phyloP scores from a whole-genome alignment of 768 basidiomycete genomes.

The Wakefieldia striispora region DNA sequence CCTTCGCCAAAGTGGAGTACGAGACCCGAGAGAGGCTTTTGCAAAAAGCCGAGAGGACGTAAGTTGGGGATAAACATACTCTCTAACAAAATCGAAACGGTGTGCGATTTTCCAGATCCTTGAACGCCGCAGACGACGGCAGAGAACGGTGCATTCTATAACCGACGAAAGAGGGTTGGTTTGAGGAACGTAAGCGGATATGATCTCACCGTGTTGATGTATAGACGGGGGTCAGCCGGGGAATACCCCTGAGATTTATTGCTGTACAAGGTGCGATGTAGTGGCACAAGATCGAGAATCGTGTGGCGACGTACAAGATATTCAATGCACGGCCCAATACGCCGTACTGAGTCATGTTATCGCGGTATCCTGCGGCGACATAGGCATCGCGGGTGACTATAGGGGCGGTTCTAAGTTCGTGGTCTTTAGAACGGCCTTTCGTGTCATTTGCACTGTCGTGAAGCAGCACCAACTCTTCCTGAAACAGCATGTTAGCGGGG shows the following conservation, averaged over 20 bases:
- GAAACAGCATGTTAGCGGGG: neutral
- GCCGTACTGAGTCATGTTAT: slow-evolving; percentile 55
- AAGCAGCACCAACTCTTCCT: slow-evolving; percentile 35
- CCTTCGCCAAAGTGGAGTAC: slow-evolving; percentile 73
- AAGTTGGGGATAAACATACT: slow-evolving; percentile 62
- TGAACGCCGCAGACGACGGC: slow-evolving; percentile 76
- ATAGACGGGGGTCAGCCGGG: slow-evolving; percentile 51
- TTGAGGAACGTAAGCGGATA: neutral
- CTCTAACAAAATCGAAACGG: slow-evolving; percentile 65
- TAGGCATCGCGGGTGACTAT: slow-evolving; percentile 53
- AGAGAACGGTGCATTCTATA: slow-evolving; percentile 70
- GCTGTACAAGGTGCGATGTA: slow-evolving; percentile 19
- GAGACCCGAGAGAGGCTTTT: slow-evolving; percentile 57
- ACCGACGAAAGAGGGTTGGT: neutral
- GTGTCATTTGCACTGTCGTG: slow-evolving; percentile 21
- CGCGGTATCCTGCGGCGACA: slow-evolving; percentile 30
- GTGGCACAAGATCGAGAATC: neutral
- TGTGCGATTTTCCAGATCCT: slow-evolving; percentile 76
- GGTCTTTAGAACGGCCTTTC: slow-evolving; percentile 29
- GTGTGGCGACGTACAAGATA: slow-evolving; percentile 39
- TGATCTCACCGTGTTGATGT: slow-evolving; percentile 60
- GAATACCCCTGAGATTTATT: slow-evolving; percentile 30
- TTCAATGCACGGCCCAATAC: slow-evolving; percentile 51
- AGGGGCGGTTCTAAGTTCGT: slow-evolving; percentile 44
- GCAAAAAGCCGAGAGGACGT: slow-evolving; percentile 46